Conservation (phyloP, 805 yeast genomes). For the Kregervanrija pseudodelftensis region DNA sequence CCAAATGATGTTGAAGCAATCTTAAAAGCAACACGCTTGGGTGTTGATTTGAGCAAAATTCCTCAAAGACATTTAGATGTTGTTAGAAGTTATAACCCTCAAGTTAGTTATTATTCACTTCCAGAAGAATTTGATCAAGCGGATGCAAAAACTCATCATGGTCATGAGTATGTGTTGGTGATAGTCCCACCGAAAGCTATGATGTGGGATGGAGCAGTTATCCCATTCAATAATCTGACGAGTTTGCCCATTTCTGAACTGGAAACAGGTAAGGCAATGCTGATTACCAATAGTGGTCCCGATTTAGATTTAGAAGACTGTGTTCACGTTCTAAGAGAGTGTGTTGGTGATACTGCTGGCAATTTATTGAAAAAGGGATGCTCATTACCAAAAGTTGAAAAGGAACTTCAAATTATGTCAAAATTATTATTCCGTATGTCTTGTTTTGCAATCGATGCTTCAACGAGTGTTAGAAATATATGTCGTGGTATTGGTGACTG, state of each 20-base stretch:
- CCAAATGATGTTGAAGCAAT: conserved; percentile 39
- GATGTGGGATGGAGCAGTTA: conserved; percentile 82
- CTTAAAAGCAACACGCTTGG: conserved; percentile 40
- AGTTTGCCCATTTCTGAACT: conserved; percentile 46
- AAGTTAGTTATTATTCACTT: conserved; percentile 8
- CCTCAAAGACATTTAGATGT: conserved; percentile 27
- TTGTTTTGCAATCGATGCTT: conserved; percentile 55
- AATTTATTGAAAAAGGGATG: conserved; percentile 57
- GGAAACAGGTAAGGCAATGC: conserved; percentile 58
- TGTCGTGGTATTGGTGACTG: conserved; percentile 54
- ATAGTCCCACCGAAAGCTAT: conserved; percentile 77
- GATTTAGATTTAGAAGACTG: conserved; percentile 45
- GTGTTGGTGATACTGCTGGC: conserved; percentile 48
- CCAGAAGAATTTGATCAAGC: conserved; percentile 12
- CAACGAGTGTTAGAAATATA: conserved; percentile 42
- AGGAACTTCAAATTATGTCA: conserved; percentile 60
- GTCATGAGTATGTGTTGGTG: conserved; percentile 56
- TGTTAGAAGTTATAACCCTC: conserved; percentile 21
- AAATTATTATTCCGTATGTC: conserved; percentile 63
- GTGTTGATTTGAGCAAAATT: conserved; percentile 38
- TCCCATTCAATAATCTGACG: conserved; percentile 40
- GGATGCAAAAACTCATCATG: conserved; percentile 5
- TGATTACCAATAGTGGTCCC: conserved; percentile 67
- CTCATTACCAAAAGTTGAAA: conserved; percentile 65
- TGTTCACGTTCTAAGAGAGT: conserved; percentile 48